Conservation (phyloP, 2,329 filamentous ascomycete species). For the Westerdykella aurantiaca region DNA sequence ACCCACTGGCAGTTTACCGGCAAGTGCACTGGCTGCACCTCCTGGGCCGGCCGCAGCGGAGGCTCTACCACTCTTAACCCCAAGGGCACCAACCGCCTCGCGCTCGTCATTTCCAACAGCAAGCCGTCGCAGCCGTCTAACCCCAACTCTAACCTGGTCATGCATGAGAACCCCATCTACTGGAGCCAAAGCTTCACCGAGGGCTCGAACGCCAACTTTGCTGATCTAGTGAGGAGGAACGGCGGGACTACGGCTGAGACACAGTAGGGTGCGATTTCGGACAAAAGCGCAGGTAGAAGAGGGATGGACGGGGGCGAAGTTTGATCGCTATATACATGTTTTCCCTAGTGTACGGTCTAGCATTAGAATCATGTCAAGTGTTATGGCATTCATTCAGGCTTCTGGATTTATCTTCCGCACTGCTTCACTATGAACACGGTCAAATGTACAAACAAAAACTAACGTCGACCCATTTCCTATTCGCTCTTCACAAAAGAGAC, state of each 20-base stretch:
- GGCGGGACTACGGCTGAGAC: conserved; percentile 7
- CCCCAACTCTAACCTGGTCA: conserved; percentile 16
- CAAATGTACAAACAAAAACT: no score
- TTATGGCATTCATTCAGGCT: no score
- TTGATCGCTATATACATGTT: no score
- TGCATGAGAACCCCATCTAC: conserved; percentile 28
- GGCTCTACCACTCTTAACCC: conserved; percentile 17
- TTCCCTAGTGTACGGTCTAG: no score
- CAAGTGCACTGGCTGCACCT: conserved; percentile 27
- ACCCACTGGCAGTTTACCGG: conserved; percentile 31
- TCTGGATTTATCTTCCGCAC: no score
- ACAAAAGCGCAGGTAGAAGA: no score
- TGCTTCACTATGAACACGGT: no score
- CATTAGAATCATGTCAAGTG: no score
- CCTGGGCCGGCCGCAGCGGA: conserved; percentile 11
- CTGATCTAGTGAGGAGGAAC: conserved; percentile 19
- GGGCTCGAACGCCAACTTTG: conserved; percentile 22
- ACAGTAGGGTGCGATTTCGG: no score
- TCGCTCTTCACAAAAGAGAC: no score
- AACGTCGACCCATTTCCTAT: no score
- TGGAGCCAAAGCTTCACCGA: conserved; percentile 23
- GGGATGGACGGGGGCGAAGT: no score
- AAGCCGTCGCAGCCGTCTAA: conserved; percentile 18
- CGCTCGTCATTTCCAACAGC: conserved; percentile 17
- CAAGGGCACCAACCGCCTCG: conserved; percentile 15